Evolutionary conservation across 2,329 filamentous ascomycete genomes (phyloP), one percentile per base, ranked within the genome.

Genomic region (Cladosporium velox): DNA sequence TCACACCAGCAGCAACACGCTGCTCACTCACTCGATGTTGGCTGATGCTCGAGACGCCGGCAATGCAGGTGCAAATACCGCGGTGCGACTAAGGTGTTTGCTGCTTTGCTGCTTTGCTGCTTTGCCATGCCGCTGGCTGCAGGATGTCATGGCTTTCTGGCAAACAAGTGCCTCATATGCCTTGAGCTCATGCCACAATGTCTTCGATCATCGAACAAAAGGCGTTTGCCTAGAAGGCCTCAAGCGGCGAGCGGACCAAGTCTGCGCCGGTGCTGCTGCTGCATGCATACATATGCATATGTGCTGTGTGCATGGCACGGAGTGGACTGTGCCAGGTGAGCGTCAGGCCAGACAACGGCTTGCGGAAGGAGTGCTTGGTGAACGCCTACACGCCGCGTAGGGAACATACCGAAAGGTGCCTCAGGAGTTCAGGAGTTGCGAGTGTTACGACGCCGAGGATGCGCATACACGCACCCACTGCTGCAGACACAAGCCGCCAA

Each of bases 1-100:
- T 47, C 41, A 21, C 41, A 47, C n/a, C 41, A 47, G 41, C 34
- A 35, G 12, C 41, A 76, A 68, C 18, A 76, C 67, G 21, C 64
- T 51, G 71, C 72, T 65, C 70, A 67, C 72, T 65, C 70, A 67
- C 11, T 65, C 44, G 35, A 70, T 69, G 4, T 62, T 69, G 4
- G 68, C 30, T 62, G 61, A 64, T 14, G 11, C 32, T 15, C 55
- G 32, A 58, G 24, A 58, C 55, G 15, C n/a, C 55, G 55, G 55
- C 34, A 58, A 38, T 58, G 55, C 55, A 58, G 11, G 32, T 10
- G 21, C 55, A 11, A 28, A 41, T 58, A 21, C 55, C 55, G 55
- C 55, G 34, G 24, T 24, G 15, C 55, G n/a, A 11, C 52, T 28
- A 58, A 24, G 55, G 34, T 58, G 55, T 41, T 38, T 58, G 55